Conservation (phyloP, 768 basidiomycete genomes). For the Gautieria morchelliformis region DNA sequence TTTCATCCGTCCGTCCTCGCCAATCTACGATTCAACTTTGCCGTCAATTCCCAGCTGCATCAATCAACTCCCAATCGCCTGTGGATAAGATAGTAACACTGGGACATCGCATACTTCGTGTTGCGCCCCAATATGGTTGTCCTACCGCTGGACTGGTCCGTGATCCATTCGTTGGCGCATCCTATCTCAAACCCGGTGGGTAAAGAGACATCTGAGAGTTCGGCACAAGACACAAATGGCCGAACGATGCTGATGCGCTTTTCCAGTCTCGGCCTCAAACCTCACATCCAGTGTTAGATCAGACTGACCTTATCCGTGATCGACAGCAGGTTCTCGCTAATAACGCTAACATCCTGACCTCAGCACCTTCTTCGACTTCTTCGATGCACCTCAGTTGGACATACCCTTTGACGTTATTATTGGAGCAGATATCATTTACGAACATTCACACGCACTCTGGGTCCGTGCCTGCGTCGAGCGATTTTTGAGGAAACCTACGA, state of each 20-base stretch:
- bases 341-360: neutral
- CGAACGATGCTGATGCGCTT: no score
- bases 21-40: constrained; percentile 38
- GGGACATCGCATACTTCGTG: neutral
- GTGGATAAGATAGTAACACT: neutral
- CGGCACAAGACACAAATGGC: neutral
- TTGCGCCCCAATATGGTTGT: constrained; percentile 14
- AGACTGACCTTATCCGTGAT: no score
- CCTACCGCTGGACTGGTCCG: constrained; percentile 32
- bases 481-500: constrained; percentile 24
- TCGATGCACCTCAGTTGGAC: neutral
- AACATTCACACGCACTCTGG: constrained; percentile 37
- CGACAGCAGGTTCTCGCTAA: neutral
- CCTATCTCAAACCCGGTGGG: neutral
- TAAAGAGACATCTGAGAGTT: neutral
- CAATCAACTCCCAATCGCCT: neutral
- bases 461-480: constrained; percentile 32
- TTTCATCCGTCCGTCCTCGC: constrained; percentile 37
- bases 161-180: constrained; percentile 6
- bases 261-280: no score
- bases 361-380: neutral
- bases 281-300: no score
- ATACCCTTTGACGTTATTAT: constrained; percentile 38
- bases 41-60: constrained; percentile 22
- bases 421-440: constrained; percentile 49